Conservation (phyloP, 2,329 filamentous ascomycete genomes). For the Pseudocercospora crystallina region DNA sequence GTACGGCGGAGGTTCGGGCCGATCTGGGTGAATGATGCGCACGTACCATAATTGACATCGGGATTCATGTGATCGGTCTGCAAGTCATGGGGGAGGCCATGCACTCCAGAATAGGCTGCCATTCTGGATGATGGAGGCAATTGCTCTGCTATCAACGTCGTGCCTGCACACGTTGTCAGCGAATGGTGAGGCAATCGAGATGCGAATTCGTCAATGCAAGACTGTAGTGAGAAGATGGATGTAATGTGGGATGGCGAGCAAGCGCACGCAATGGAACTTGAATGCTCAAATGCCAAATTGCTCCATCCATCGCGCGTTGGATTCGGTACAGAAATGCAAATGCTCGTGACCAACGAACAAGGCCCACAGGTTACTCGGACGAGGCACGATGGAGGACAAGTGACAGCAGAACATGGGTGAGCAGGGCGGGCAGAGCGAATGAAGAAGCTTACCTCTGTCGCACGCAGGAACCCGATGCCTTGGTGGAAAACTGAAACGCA, state of each 20-base stretch:
- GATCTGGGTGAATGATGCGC: too few species aligned
- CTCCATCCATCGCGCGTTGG: too few species aligned
- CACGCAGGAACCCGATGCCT: slow-evolving; percentile 21
- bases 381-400: slow-evolving; percentile 12
- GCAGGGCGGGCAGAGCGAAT: slow-evolving; percentile 15
- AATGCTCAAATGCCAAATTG: too few species aligned
- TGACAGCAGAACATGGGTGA: slow-evolving; percentile 12
- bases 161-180: slow-evolving; percentile 1
- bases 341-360: slow-evolving; percentile 16
- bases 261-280: too few species aligned
- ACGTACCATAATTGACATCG: slow-evolving; percentile 20
- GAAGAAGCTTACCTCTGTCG: slow-evolving; percentile 22
- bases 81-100: slow-evolving; percentile 17
- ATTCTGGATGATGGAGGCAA: slow-evolving; percentile 4
- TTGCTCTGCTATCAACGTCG: background rate
- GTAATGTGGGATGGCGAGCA: too few species aligned
- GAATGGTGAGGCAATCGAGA: background rate
- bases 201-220: too few species aligned
- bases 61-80: slow-evolving; percentile 14
- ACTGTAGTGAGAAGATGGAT: too few species aligned
- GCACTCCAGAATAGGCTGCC: slow-evolving; percentile 17
- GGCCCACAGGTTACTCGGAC: slow-evolving; percentile 18
- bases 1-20: too few species aligned
- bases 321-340: slow-evolving; percentile 18
- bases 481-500: slow-evolving; percentile 18